Conservation (phyloP, 805 yeast genomes). For the Candida hispaniensis region DNA sequence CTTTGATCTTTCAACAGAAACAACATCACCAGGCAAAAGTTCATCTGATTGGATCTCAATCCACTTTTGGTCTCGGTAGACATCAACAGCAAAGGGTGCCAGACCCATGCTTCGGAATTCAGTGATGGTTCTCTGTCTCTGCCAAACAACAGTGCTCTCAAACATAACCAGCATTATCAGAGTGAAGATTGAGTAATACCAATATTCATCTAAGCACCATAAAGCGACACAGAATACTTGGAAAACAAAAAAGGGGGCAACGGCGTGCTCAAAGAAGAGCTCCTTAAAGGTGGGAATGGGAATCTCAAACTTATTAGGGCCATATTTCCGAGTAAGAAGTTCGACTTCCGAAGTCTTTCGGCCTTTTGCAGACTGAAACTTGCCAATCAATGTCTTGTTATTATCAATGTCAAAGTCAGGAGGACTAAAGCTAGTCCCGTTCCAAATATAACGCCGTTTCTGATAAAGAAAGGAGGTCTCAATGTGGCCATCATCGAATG, state of each 20-base stretch:
- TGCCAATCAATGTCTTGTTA: constrained; percentile 44
- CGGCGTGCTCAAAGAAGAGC: constrained; percentile 92
- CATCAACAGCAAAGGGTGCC: constrained; percentile 75
- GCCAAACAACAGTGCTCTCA: constrained; percentile 90
- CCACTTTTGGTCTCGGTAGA: constrained; percentile 65
- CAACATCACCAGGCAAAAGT: constrained; percentile 79
- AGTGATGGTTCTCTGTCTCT: constrained; percentile 85
- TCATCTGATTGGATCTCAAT: constrained; percentile 54
- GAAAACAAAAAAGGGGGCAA: constrained; percentile 95
- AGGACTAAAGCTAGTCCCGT: constrained; percentile 55
- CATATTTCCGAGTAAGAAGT: constrained; percentile 49
- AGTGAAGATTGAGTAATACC: constrained; percentile 90
- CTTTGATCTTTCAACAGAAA: constrained; percentile 74
- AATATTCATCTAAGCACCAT: constrained; percentile 93
- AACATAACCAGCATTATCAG: constrained; percentile 85
- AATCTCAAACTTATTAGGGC: constrained; percentile 81
- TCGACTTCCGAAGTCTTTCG: constrained; percentile 29
- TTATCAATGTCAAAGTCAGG: constrained; percentile 64
- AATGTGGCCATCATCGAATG: constrained; percentile 43
- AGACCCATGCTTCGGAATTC: constrained; percentile 97
- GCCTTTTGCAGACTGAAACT: constrained; percentile 35
- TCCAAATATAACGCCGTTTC: constrained; percentile 77
- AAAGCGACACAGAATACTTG: constrained; percentile 91
- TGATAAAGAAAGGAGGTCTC: constrained; percentile 76
- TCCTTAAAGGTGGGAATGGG: constrained; percentile 89